These are phyloP conservation scores for Erodium chrysanthum DNA, from an alignment of 441 rosid genomes.

Conservation along the genomic window DNA sequence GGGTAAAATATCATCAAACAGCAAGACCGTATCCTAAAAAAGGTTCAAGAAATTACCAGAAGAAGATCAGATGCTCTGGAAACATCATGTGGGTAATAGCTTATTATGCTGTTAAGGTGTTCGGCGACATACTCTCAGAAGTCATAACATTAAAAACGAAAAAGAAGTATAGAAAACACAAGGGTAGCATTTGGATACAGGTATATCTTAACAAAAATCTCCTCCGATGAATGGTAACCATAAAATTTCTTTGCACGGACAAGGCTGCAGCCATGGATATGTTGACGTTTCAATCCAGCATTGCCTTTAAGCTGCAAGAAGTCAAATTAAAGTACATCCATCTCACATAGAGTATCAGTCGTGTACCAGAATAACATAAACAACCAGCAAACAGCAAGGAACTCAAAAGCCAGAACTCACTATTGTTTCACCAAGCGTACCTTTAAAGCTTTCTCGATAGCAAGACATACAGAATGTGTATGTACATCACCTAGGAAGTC, in stretches of 20 bases:
- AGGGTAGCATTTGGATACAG: constrained; percentile 50
- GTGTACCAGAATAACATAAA: not conserved
- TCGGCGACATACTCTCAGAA: constrained; percentile 12
- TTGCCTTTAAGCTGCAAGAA: constrained; percentile 52
- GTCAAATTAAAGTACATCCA: constrained; percentile 21
- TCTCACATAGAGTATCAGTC: constrained; percentile 14
- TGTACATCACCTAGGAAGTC: constrained; percentile 41
- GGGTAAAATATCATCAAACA: not conserved
- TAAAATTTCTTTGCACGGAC: constrained; percentile 81
- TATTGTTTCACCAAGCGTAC: constrained; percentile 27
- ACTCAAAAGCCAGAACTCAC: constrained; percentile 6
- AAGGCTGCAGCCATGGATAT: constrained; percentile 73
- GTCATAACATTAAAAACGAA: not conserved
- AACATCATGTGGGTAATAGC: constrained; percentile 83
- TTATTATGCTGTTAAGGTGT: constrained; percentile 43
- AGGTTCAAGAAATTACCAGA: constrained; percentile 40
- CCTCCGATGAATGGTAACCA: constrained; percentile 78
- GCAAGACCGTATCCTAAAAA: not conserved
- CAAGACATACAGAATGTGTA: constrained; percentile 40
- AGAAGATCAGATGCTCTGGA: constrained; percentile 76
- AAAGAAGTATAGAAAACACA: constrained; percentile 1
- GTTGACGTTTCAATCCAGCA: constrained; percentile 66
- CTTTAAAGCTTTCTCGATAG: constrained; percentile 80
- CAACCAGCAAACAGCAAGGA: constrained; percentile 8
- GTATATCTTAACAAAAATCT: constrained; percentile 75